Evolutionary conservation across 2,329 filamentous ascomycete species (phyloP), one percentile per base, ranked within the genome.

Genomic region (Fusarium buharicum): DNA sequence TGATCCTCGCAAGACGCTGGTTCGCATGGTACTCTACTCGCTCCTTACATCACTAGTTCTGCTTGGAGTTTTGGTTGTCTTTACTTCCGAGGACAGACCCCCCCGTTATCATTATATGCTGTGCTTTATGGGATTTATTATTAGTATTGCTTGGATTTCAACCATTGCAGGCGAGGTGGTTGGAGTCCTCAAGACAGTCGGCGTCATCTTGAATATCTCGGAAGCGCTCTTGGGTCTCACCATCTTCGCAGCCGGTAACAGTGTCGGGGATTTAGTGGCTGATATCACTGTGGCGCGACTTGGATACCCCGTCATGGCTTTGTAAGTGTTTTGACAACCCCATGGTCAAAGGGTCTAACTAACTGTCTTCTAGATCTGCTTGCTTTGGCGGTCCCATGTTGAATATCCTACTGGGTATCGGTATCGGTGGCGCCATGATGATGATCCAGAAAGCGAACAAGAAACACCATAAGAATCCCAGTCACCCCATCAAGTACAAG

Each of bases 311-410:
- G 93, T 99, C 62, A 99, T 99, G 95, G 95, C 95, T 34, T 71
- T 90, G 82, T 86, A 76, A 77, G 84, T 83, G 31, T 13, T 24
- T 40, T 4, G n/a, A 9, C 8, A 4, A 6, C 16, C 16, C n/a
- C n/a, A 27, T 30, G 10, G 3, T 47, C 12, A 24, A 16, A 34
- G 9, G 9, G n/a, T 22, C 10, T 13, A 24, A 27, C 66, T 69
- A 24, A 68, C 45, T 7, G 20, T 13, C 16, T 30, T 22, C n/a
- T 56, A 86, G 84, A 36, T 93, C 91, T 30, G 95, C 95, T 5
- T 99, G 95, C 74, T 97, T 99, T 74, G 95, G 95, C n/a, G 96
- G 95, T 0, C 95, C 95, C 0, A 94, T 99, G 92, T 85, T 99
- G 36, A 99, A 99, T 70, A 99, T 99, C 62, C 80, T 99, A 0